phyloP scores from a whole-genome alignment of 768 basidiomycete genomes.

The Mycena kentingensis region DNA sequence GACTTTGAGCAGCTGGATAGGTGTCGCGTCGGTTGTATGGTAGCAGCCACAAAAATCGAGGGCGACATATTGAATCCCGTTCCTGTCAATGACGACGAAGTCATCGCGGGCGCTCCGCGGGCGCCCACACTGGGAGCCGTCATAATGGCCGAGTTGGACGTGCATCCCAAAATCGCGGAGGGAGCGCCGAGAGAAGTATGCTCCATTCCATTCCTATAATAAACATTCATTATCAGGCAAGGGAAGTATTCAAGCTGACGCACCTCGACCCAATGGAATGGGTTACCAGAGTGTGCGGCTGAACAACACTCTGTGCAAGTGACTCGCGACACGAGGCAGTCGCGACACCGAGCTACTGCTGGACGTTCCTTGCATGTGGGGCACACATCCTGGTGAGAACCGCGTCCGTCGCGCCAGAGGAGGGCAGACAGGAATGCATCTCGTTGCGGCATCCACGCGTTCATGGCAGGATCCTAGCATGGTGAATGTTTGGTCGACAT shows the following conservation, averaged over 20 bases:
- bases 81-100: constrained; percentile 29
- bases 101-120: constrained; percentile 19
- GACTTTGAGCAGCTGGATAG: constrained; percentile 34
- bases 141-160: constrained; percentile 25
- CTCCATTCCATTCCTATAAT: constrained; percentile 21
- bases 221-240: background rate
- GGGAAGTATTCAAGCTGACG: background rate
- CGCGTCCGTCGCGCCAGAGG: background rate
- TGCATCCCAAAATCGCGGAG: constrained; percentile 24
- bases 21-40: background rate
- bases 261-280: constrained; percentile 19
- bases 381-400: background rate
- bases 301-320: constrained; percentile 14
- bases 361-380: background rate
- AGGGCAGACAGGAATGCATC: too few relatives aligned
- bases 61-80: constrained; percentile 28
- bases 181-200: constrained; percentile 4
- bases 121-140: constrained; percentile 17
- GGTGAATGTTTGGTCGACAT: too few relatives aligned
- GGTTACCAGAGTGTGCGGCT: constrained; percentile 1
- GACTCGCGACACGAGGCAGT: constrained; percentile 13
- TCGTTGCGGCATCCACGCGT: too few relatives aligned
- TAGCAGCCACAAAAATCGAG: constrained; percentile 36
- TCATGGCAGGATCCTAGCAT: too few relatives aligned
- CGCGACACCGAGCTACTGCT: background rate